Evolutionary conservation across 2,329 filamentous ascomycete species (phyloP).

Genomic region (Pseudopithomyces chartarum): DNA sequence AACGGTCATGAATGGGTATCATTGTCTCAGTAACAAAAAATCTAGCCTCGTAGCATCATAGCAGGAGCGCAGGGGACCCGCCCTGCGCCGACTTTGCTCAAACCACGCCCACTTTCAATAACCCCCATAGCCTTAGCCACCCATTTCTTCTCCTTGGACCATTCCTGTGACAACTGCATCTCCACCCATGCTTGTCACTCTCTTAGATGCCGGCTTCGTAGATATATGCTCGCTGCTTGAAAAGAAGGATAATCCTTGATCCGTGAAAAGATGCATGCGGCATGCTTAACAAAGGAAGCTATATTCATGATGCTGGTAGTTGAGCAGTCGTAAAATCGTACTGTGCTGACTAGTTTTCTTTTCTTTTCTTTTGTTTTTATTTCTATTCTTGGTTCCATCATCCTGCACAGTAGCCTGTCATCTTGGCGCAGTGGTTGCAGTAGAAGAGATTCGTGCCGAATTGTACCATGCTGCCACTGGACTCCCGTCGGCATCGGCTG

Average conservation of each 20-base stretch:
- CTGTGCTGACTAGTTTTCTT: not conserved
- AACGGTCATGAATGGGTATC: not conserved
- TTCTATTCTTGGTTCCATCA: constrained; percentile 20
- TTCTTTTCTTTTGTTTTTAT: not conserved
- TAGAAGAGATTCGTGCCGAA: constrained; percentile 48
- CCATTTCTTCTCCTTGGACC: not conserved
- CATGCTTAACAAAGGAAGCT: not conserved
- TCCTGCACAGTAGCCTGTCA: constrained; percentile 45
- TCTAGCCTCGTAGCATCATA: not conserved
- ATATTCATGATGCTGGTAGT: not conserved
- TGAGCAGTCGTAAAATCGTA: not conserved
- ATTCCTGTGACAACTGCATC: not conserved
- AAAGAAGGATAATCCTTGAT: not conserved
- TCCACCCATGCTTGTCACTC: not conserved
- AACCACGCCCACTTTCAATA: not conserved
- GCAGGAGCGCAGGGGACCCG: not conserved
- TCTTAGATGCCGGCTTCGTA: not conserved
- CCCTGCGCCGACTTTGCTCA: not conserved
- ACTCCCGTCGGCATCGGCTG: constrained; percentile 42
- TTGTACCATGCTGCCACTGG: constrained; percentile 37
- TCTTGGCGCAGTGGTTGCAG: constrained; percentile 46
- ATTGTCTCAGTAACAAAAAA: not conserved
- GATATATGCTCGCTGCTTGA: not conserved
- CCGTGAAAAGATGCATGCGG: not conserved
- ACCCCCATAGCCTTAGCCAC: not conserved